Evolutionary conservation across 345 rosid species (phyloP), one percentile per base, ranked within the genome.

Genomic region (Euclidium syriacum): DNA sequence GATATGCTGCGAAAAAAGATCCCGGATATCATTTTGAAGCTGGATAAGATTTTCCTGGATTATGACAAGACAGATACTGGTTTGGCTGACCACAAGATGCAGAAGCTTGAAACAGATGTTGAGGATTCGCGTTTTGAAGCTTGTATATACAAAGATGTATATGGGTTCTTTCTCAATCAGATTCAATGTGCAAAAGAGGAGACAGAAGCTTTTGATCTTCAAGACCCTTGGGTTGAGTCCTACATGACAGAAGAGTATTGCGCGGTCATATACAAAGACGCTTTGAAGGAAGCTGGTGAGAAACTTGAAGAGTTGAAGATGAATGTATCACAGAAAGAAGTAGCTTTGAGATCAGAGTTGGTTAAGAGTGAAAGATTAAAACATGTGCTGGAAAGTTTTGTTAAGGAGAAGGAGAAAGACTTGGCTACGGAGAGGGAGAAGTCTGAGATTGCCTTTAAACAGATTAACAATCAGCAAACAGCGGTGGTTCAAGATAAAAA

Each of bases 1-100:
- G 88, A 91, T 42, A 30, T 40, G 10, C 43, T 86, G 36, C 79
- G 72, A 61, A 88, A 80, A 78, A 85, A 74, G 75, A 88, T 91
- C 60, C 81, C 80, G 1, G 83, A 75, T 56, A 58, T 78, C 58
- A 70, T 83, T 59, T 42, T 35, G 12, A 78, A 78, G 70, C 58
- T 88, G 79, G 86, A 88, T 58, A 74, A 42, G 14, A 65, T 84
- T 42, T 70, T 82, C 61, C 11, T 63, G 54, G 87, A 77, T 73
- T 77, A 58, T 62, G 80, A 67, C 42, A 75, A 70, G 18, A 20
- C 61, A 3, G 25, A 68, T 46, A 70, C 65, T 51, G 44, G 23
- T 65, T 58, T 79, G 38, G 56, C 83, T 57, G 39, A 32, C 79
- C 20, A 42, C 42, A 15, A 55, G 80, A 2, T 57, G 12, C 0